Evolutionary conservation across 176 grass and related monocot genomes (phyloP).

Genomic region (Zoysia pacifica): DNA sequence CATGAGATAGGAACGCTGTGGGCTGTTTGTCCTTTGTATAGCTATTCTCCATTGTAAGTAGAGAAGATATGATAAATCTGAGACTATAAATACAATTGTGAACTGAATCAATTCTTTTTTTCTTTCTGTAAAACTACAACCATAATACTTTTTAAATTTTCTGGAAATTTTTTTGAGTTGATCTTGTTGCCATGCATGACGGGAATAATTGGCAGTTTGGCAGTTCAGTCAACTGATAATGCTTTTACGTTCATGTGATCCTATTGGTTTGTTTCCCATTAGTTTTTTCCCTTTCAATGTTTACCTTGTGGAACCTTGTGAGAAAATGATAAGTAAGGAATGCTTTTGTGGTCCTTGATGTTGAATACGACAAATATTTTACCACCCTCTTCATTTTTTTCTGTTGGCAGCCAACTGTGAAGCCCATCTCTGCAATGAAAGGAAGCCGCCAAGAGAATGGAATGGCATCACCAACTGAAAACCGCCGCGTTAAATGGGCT

Average conservation of each 20-base stretch:
- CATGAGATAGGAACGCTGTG: not conserved
- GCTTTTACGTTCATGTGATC: slow-evolving; percentile 10
- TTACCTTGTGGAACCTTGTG: slow-evolving; percentile 1
- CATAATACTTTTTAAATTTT: not conserved
- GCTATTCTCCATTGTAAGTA: not conserved
- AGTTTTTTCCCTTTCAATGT: not conserved
- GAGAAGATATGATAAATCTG: not conserved
- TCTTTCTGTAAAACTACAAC: not conserved
- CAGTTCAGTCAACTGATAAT: not conserved
- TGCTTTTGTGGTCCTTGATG: not conserved
- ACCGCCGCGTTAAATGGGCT: slow-evolving; percentile 59
- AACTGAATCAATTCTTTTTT: not conserved
- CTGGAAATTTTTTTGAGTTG: not conserved
- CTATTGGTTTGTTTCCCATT: not conserved
- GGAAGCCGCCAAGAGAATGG: slow-evolving; percentile 59
- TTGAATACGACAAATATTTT: not conserved
- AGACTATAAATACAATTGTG: not conserved
- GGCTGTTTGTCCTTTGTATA: not conserved
- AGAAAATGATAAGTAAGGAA: not conserved
- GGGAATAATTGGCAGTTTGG: not conserved
- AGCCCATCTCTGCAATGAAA: slow-evolving; percentile 69
- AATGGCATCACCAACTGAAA: slow-evolving; percentile 21
- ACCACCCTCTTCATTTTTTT: not conserved
- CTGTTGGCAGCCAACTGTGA: slow-evolving; percentile 21
- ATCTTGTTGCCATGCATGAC: slow-evolving; percentile 13